A percentile compares a stretch with the other conserved stretches of the same genome.
Conservation (phyloP, 768 basidiomycete genomes). For the Amyloporia xantha region DNA sequence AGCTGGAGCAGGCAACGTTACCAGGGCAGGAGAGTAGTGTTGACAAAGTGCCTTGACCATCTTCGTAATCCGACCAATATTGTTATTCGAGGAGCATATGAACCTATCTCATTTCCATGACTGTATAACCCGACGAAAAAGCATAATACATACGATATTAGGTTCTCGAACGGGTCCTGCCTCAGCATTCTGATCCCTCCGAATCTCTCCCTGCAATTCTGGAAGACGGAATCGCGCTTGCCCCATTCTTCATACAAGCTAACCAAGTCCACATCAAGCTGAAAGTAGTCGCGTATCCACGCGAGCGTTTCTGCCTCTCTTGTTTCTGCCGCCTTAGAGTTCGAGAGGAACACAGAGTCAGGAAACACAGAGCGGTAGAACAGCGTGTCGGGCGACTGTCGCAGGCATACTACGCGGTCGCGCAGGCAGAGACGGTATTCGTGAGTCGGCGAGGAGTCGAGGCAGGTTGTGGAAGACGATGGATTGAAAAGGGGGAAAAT, state of each 20-base stretch:
- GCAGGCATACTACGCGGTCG: slow-evolving; percentile 80
- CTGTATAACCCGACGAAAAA: not conserved
- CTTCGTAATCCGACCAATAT: slow-evolving; percentile 88
- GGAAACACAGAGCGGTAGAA: slow-evolving; percentile 72
- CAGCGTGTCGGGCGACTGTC: slow-evolving; percentile 58
- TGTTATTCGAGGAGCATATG: slow-evolving; percentile 97
- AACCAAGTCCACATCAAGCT: slow-evolving; percentile 69
- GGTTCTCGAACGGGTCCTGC: slow-evolving; percentile 95
- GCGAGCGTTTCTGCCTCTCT: slow-evolving; percentile 58
- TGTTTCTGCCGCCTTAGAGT: slow-evolving; percentile 24
- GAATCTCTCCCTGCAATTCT: slow-evolving; percentile 53
- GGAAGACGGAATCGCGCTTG: slow-evolving; percentile 67
- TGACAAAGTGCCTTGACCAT: slow-evolving; percentile 84
- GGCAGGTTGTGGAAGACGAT: slow-evolving; percentile 5
- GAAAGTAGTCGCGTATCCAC: slow-evolving; percentile 87
- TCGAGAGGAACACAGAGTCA: slow-evolving; percentile 22
- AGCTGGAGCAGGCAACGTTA: slow-evolving; percentile 38
- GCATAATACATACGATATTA: slow-evolving; percentile 68
- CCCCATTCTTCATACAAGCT: slow-evolving; percentile 75
- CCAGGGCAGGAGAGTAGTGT: slow-evolving; percentile 64
- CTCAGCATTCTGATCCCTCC: slow-evolving; percentile 80
- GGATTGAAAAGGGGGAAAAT: slow-evolving; percentile 34
- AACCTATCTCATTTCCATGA: slow-evolving; percentile 46
- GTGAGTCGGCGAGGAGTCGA: slow-evolving; percentile 24
- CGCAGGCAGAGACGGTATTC: slow-evolving; percentile 78